A percentile compares a stretch with the other conserved stretches of the same genome.
phyloP scores from a whole-genome alignment of 2,329 filamentous ascomycete species.

The Cladosporium sp. region DNA sequence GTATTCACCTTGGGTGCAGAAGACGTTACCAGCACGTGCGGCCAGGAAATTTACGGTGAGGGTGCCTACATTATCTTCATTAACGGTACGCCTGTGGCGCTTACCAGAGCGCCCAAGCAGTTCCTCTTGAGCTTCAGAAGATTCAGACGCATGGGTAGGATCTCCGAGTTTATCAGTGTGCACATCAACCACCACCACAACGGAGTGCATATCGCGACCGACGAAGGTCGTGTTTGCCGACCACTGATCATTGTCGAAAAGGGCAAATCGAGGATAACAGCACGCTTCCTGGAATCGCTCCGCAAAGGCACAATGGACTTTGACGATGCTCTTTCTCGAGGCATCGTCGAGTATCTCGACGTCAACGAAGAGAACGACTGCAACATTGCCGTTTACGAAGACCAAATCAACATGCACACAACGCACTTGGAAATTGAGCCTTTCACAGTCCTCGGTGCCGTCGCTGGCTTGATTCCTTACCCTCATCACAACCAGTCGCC shows the following conservation, averaged over 20 bases:
- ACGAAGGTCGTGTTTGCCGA: constrained; percentile 93
- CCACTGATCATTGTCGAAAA: constrained; percentile 95
- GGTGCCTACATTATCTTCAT: constrained; percentile 89
- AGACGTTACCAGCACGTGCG: constrained; percentile 74
- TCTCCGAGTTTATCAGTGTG: constrained; percentile 95
- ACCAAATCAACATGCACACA: constrained; percentile 74
- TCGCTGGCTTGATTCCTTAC: constrained; percentile 94
- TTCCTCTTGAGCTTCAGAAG: constrained; percentile 83
- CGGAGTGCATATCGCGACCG: constrained; percentile 91
- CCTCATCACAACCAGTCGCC: constrained; percentile 99
- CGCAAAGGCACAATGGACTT: constrained; percentile 83
- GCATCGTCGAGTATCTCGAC: constrained; percentile 93
- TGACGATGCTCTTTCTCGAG: constrained; percentile 86
- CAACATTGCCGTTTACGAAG: constrained; percentile 85
- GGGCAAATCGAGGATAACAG: constrained; percentile 73
- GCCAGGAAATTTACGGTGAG: constrained; percentile 78
- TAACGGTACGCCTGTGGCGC: constrained; percentile 88
- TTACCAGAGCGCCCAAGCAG: constrained; percentile 79
- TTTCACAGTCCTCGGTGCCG: constrained; percentile 92
- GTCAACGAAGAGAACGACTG: constrained; percentile 98
- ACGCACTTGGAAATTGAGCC: constrained; percentile 98
- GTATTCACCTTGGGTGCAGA: constrained; percentile 83
- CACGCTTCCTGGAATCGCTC: constrained; percentile 73
- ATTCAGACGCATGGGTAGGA: constrained; percentile 81
- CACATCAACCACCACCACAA: constrained; percentile 92